Conservation (phyloP, 2,329 filamentous ascomycete genomes). For the Claviceps sp. region DNA sequence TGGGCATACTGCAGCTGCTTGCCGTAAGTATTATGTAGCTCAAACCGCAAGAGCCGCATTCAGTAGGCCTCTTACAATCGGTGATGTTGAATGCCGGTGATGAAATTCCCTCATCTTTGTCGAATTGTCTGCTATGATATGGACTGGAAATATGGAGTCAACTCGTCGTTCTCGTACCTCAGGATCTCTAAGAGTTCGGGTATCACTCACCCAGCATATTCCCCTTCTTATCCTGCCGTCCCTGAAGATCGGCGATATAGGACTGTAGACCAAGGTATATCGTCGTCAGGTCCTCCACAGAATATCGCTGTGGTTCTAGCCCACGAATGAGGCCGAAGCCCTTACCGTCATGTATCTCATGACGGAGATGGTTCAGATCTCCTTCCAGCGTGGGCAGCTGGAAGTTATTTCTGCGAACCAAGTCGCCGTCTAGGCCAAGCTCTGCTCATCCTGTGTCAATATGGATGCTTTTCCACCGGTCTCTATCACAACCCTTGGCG, state of each 20-base stretch:
- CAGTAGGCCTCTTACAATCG: constrained; percentile 31
- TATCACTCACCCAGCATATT: constrained; percentile 45
- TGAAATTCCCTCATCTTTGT: constrained; percentile 35
- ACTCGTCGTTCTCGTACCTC: constrained; percentile 5
- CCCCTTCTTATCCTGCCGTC: constrained; percentile 46
- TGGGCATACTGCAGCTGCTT: too few species aligned
- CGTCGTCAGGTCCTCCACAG: constrained; percentile 47
- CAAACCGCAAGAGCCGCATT: too few species aligned
- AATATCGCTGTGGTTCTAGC: constrained; percentile 42
- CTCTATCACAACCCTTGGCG: too few species aligned
- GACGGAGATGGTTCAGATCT: constrained; percentile 36
- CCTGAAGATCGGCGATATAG: constrained; percentile 48
- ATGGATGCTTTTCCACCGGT: too few species aligned
- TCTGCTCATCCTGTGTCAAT: constrained; percentile 18
- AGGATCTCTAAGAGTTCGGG: neutral
- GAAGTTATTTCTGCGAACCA: constrained; percentile 43
- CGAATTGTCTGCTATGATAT: constrained; percentile 43
- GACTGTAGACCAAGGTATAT: constrained; percentile 52
- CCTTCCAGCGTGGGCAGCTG: constrained; percentile 42
- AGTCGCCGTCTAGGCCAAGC: constrained; percentile 39
- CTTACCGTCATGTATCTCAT: constrained; percentile 43
- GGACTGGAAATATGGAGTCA: constrained; percentile 21
- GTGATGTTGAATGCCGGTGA: constrained; percentile 44
- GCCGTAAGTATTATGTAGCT: too few species aligned
- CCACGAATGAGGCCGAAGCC: constrained; percentile 55